Evolutionary conservation across 345 rosid genomes (phyloP).

Genomic region (Aethionema arabicum): DNA sequence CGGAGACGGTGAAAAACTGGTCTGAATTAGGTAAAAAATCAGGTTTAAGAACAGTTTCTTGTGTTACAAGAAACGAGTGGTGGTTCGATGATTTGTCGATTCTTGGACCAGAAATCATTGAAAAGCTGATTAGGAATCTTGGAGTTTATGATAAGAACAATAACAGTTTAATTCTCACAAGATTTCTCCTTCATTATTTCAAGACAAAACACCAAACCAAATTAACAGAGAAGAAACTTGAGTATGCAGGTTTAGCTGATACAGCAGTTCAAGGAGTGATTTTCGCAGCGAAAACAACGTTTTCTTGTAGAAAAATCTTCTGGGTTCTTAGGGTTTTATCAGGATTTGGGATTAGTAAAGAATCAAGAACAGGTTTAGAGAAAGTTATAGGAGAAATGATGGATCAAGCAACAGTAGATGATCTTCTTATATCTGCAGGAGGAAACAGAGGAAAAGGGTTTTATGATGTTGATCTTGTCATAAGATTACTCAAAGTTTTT

Average conservation of each 20-base stretch:
- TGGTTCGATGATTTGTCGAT: slow-evolving; percentile 67
- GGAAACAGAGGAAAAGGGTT: slow-evolving; percentile 43
- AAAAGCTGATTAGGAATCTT: slow-evolving; percentile 46
- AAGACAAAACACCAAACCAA: slow-evolving; percentile 42
- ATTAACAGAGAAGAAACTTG: slow-evolving; percentile 29
- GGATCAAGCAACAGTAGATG: slow-evolving; percentile 77
- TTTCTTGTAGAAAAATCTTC: slow-evolving; percentile 68
- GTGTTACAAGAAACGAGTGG: slow-evolving; percentile 54
- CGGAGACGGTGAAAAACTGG: slow-evolving; percentile 39
- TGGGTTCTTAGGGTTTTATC: slow-evolving; percentile 56
- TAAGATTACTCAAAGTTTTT: slow-evolving; percentile 55
- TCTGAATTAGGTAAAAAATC: slow-evolving; percentile 45
- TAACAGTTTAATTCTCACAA: slow-evolving; percentile 59
- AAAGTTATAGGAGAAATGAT: slow-evolving; percentile 59
- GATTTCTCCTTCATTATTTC: slow-evolving; percentile 70
- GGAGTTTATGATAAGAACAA: slow-evolving; percentile 51
- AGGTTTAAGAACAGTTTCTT: slow-evolving; percentile 37
- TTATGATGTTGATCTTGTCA: slow-evolving; percentile 63
- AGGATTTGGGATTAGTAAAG: slow-evolving; percentile 50
- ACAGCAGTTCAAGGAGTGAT: slow-evolving; percentile 64
- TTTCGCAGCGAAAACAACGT: slow-evolving; percentile 37
- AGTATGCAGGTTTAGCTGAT: slow-evolving; percentile 48
- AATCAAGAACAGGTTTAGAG: slow-evolving; percentile 59
- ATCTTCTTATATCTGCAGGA: slow-evolving; percentile 53
- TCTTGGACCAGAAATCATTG: slow-evolving; percentile 51